A percentile compares a stretch with the other conserved stretches of the same genome.
phyloP scores from a whole-genome alignment of 495 filamentous ascomycete species.

The Penicillium steckii region DNA sequence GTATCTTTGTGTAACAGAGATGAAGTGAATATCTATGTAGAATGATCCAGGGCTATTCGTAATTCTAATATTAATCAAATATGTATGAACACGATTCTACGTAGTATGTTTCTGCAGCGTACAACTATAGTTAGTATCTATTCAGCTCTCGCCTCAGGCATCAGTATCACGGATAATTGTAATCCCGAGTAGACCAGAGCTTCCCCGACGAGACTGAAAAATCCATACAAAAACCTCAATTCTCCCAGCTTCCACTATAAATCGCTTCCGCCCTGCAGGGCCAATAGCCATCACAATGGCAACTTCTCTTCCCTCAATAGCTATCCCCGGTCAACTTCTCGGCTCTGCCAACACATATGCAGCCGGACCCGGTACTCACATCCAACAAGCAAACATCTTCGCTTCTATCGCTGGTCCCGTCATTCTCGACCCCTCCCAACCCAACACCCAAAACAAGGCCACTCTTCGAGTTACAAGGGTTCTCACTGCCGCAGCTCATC shows the following conservation, averaged over 20 bases:
- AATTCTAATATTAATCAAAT: too few species aligned
- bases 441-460: conserved; percentile 52
- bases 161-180: conserved; percentile 23
- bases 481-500: conserved; percentile 1
- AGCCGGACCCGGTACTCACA: conserved; percentile 79
- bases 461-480: conserved; percentile 54
- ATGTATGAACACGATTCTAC: too few species aligned
- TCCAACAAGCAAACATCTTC: conserved; percentile 67
- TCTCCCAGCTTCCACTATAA: background rate
- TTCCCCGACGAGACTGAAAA: conserved; percentile 13
- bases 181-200: conserved; percentile 13
- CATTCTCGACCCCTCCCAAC: conserved; percentile 47
- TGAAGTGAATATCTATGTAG: too few species aligned
- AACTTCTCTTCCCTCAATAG: conserved; percentile 32
- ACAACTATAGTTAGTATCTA: too few species aligned
- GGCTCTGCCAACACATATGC: conserved; percentile 61
- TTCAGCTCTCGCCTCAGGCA: too few species aligned
- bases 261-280: conserved; percentile 6
- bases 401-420: conserved; percentile 67
- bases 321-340: conserved; percentile 73
- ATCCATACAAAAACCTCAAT: background rate
- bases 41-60: too few species aligned
- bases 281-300: conserved; percentile 27
- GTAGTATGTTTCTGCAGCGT: too few species aligned
- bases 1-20: background rate